These are phyloP conservation scores for Alternaria ventricosa DNA, from an alignment of 2,329 filamentous ascomycete genomes.

Conservation along the genomic window DNA sequence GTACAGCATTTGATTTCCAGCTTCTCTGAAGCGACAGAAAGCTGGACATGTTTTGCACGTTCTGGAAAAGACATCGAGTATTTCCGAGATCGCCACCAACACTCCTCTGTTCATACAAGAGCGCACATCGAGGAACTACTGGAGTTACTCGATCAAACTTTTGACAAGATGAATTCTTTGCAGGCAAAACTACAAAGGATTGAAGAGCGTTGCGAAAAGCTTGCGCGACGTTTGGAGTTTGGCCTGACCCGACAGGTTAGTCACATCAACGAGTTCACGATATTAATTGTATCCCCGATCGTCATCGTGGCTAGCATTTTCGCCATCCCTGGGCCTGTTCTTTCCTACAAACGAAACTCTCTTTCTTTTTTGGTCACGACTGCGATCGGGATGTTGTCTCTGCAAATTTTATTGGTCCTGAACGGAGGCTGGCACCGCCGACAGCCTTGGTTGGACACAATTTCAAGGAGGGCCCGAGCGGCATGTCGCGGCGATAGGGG, in stretches of 20 bases:
- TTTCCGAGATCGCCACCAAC: neutral
- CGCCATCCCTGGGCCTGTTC: neutral
- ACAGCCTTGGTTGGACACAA: constrained; percentile 1
- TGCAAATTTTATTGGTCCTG: neutral
- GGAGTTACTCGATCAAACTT: neutral
- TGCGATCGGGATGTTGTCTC: neutral
- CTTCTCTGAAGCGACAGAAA: neutral
- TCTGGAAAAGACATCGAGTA: neutral
- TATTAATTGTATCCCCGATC: neutral
- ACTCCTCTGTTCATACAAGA: neutral
- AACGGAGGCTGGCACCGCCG: neutral
- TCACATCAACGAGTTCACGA: neutral
- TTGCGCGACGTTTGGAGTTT: neutral
- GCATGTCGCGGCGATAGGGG: neutral
- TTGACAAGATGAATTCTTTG: neutral
- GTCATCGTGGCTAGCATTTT: neutral
- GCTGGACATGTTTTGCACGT: neutral
- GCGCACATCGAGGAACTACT: neutral
- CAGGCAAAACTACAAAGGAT: neutral
- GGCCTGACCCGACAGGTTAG: neutral
- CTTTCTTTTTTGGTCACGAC: neutral
- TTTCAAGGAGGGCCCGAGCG: neutral
- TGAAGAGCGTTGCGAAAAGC: neutral
- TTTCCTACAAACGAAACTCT: neutral
- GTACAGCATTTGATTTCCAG: neutral